These are phyloP conservation scores for Beauveria australis DNA, from an alignment of 2,329 filamentous ascomycete genomes.

Conservation along the genomic window DNA sequence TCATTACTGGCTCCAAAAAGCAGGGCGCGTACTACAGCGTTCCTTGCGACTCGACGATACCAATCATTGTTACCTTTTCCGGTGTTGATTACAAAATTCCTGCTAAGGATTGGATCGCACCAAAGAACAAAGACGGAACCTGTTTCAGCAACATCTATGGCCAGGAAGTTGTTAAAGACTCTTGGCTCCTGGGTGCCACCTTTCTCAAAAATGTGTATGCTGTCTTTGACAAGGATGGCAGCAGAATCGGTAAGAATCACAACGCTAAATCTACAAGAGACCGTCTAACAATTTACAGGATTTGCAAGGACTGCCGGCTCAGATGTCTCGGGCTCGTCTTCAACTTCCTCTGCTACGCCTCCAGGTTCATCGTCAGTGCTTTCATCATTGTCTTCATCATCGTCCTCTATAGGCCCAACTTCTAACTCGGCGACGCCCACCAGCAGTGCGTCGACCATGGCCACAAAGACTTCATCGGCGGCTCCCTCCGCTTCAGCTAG, in stretches of 20 bases:
- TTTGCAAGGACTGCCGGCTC: slow-evolving; percentile 8
- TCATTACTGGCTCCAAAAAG: slow-evolving; percentile 51
- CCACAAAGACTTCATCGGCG: neutral
- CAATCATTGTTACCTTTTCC: slow-evolving; percentile 60
- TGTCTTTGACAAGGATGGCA: slow-evolving; percentile 70
- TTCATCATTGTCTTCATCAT: slow-evolving; percentile 5
- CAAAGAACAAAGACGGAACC: slow-evolving; percentile 32
- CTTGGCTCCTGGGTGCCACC: slow-evolving; percentile 78
- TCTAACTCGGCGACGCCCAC: slow-evolving; percentile 8
- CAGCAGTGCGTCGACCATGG: slow-evolving; percentile 2
- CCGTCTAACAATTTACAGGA: slow-evolving; percentile 1
- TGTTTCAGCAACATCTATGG: slow-evolving; percentile 71
- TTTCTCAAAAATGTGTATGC: slow-evolving; percentile 88
- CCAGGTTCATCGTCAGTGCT: slow-evolving; percentile 9
- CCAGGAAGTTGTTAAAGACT: slow-evolving; percentile 52
- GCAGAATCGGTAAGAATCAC: slow-evolving; percentile 47
- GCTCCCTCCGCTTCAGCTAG: slow-evolving; percentile 6
- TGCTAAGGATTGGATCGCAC: slow-evolving; percentile 61
- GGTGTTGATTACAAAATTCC: slow-evolving; percentile 59
- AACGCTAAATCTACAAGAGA: neutral
- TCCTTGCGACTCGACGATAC: slow-evolving; percentile 59
- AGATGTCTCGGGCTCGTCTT: slow-evolving; percentile 4
- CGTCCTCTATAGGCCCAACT: slow-evolving; percentile 1
- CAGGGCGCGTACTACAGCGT: slow-evolving; percentile 59
- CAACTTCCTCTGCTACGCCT: neutral